Base-by-base conservation (phyloP, 768 basidiomycete genomes). In the Artomyces pyxidatus region DNA sequence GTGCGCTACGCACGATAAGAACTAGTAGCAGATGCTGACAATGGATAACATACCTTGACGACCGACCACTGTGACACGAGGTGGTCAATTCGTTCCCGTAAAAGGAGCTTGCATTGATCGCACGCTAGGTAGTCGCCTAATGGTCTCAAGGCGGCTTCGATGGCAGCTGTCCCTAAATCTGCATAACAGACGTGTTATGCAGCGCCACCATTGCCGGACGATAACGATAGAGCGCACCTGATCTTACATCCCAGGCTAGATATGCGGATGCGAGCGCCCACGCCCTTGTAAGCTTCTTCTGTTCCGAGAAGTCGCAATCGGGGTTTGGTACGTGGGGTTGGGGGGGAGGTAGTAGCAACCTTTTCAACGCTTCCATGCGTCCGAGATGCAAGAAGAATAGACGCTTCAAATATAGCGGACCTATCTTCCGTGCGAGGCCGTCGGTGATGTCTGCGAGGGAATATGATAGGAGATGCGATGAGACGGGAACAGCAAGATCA, bases 321-420 rank as follows among this genome's bases (percentile, higher is more conserved):
- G 71, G 58, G 0, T 78, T 88, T 14, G 88, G 83, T n/a, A 81
- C 70, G 60, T 90, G 88, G 3, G 83, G 80, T 47, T 78, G 77
- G 3, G 88, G 88, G 0, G 87, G 88, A 3, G 82, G 77, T 5
- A 85, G 71, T 12, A 91, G 70, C 19, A 89, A 76, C 27, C 85
- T 78, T 61, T 90, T 91, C 27, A 91, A 73, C 9, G 88, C 88
- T 51, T 91, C 89, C 3, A 79, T 71, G 25, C 88, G 83, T 9
- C 88, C 88, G 58, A 88, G 82, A 58, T 91, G 89, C 22, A 91
- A 69, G 62, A 87, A 89, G 64, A 91, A 88, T 25, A 91, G 72
- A 27, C 84, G 79, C 58, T 87, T 88, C 53, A 91, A 68, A 59
- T 91, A 91, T 19, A 80, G 65, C 2, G 88, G 75, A 7, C 88